Evolutionary conservation across 768 basidiomycete species (phyloP).

Genomic region (Porpolomopsis calyptriformis): DNA sequence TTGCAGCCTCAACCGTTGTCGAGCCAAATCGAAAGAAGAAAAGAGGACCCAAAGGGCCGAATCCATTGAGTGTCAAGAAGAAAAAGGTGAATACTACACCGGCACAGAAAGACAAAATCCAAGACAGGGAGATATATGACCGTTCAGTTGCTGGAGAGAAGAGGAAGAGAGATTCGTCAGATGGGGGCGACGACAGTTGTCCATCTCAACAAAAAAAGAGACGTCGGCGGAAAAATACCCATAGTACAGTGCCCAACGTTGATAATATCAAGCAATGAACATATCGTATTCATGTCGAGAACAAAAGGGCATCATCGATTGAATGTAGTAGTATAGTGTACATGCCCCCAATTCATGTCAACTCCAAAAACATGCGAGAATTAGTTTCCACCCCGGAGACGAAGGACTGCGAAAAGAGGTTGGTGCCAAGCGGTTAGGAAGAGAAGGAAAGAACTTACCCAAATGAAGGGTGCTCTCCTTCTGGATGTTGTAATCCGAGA

Average conservation of each 20-base stretch:
- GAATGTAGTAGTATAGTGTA: too few species aligned
- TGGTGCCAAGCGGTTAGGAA: conserved; percentile 37
- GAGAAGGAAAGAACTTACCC: conserved; percentile 68
- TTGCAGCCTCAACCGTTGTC: conserved; percentile 26
- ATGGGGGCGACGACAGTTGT: neutral
- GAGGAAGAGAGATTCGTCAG: neutral
- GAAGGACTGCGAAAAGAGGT: conserved; percentile 38
- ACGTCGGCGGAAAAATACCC: neutral
- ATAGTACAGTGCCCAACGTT: neutral
- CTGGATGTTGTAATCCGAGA: conserved; percentile 77
- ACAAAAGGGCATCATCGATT: too few species aligned
- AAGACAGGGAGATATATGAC: conserved; percentile 12
- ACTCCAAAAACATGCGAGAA: neutral
- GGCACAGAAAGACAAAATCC: conserved; percentile 4
- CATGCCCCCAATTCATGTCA: neutral
- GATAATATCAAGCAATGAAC: neutral
- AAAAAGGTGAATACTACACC: conserved; percentile 36
- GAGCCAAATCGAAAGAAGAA: conserved; percentile 41
- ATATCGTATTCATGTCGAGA: too few species aligned
- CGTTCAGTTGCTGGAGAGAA: neutral
- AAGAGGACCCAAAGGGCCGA: conserved; percentile 77
- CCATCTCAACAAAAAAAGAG: neutral
- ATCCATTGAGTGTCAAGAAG: conserved; percentile 89
- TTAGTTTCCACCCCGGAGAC: conserved; percentile 70
- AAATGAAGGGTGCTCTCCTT: conserved; percentile 70